Conservation (phyloP, 306 rosid genomes). For the Lathyrus oleraceus region DNA sequence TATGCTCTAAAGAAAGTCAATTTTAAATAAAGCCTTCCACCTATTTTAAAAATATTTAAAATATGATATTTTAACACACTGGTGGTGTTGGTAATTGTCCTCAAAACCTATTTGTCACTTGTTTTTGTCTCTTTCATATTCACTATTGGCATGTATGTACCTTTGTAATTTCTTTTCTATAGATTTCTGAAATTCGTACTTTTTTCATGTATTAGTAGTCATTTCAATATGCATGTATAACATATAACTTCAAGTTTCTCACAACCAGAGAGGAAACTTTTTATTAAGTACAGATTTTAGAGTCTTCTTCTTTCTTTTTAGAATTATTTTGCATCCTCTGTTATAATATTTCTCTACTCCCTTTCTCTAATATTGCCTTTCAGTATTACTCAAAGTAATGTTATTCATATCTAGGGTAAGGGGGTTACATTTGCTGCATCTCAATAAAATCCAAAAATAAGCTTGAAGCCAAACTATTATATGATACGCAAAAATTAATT, state of each 20-base stretch:
- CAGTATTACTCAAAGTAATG: not conserved
- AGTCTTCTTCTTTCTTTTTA: not conserved
- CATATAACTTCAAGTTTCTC: too few relatives aligned
- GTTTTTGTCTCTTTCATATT: not conserved
- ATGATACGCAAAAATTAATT: constrained; percentile 17
- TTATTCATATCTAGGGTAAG: not conserved
- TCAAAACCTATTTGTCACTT: not conserved
- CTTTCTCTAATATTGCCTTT: not conserved
- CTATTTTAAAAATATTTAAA: not conserved
- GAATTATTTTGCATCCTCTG: not conserved
- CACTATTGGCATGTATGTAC: not conserved
- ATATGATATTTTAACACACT: not conserved
- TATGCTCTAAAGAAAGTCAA: not conserved
- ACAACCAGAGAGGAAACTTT: too few relatives aligned
- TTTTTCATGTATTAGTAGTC: not conserved
- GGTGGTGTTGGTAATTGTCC: constrained; percentile 3
- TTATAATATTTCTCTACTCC: constrained; percentile 3
- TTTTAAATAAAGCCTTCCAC: not conserved
- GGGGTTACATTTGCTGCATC: constrained; percentile 11
- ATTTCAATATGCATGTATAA: not conserved
- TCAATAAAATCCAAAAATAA: constrained; percentile 3
- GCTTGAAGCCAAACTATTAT: constrained; percentile 6
- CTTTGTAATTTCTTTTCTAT: not conserved
- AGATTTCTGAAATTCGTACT: constrained; percentile 3
- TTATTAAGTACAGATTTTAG: not conserved